Evolutionary conservation across 495 filamentous ascomycete genomes (phyloP).

Genomic region (Neurospora cerealis): DNA sequence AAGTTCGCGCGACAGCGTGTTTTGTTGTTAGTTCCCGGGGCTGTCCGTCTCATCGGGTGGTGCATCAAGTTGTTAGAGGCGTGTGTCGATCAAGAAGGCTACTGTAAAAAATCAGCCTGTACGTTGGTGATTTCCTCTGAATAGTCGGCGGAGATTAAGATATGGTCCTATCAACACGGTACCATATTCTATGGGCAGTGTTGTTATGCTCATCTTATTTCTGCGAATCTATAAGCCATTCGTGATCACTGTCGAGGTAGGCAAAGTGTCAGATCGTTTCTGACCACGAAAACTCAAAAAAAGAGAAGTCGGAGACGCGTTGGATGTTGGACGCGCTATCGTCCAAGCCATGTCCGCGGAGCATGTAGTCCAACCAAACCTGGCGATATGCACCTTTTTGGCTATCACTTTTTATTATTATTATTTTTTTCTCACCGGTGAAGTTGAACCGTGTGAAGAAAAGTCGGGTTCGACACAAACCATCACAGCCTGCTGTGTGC

Average conservation of each 20-base stretch:
- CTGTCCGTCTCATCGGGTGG: not conserved
- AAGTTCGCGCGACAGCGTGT: constrained; percentile 4
- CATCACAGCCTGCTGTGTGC: not conserved
- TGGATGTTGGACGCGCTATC: not conserved
- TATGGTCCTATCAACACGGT: not conserved
- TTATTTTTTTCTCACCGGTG: not conserved
- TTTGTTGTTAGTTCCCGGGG: not conserved
- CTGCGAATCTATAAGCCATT: constrained; percentile 2
- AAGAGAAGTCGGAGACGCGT: not conserved
- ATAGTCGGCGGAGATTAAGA: not conserved
- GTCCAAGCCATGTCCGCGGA: not conserved
- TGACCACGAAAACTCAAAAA: not conserved
- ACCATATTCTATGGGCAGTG: not conserved
- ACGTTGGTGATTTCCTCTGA: not conserved
- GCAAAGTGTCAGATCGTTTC: not conserved
- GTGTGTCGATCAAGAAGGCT: constrained; percentile 11
- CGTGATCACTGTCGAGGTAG: not conserved
- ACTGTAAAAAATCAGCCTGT: not conserved
- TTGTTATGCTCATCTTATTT: not conserved
- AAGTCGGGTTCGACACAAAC: not conserved
- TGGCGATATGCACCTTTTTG: not conserved
- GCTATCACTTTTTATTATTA: not conserved
- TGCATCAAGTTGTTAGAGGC: not conserved
- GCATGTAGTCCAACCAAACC: not conserved
- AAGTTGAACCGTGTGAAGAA: not conserved